phyloP scores from a whole-genome alignment of 257 asterid genomes.

The Salvia miltiorrhiza region DNA sequence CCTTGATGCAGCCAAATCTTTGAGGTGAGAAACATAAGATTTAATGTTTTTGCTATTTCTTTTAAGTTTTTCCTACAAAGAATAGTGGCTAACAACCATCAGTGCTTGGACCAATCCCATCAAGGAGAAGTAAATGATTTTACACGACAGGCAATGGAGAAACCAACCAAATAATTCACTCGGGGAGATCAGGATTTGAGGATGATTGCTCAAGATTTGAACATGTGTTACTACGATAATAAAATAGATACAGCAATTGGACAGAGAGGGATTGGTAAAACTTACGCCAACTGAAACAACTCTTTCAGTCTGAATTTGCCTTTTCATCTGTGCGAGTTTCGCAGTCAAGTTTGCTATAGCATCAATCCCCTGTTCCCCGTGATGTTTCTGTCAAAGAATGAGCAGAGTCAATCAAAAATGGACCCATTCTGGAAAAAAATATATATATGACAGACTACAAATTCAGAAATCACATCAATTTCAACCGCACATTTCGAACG shows the following conservation, averaged over 20 bases:
- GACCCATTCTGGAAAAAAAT: background rate
- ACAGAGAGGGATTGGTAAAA: slow-evolving; percentile 10
- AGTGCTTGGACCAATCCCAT: slow-evolving; percentile 15
- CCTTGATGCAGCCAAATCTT: slow-evolving; percentile 54
- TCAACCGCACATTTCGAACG: background rate
- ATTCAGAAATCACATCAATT: background rate
- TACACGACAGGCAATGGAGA: background rate
- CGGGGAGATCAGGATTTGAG: background rate
- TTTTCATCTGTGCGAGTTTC: slow-evolving; percentile 53
- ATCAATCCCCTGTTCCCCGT: slow-evolving; percentile 47
- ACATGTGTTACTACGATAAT: background rate
- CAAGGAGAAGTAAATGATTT: background rate
- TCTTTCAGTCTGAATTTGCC: slow-evolving; percentile 65
- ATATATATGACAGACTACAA: background rate
- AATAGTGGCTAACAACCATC: slow-evolving; percentile 15
- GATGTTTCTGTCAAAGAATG: slow-evolving; percentile 30
- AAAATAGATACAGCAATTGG: background rate
- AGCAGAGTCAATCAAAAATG: background rate
- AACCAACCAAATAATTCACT: background rate
- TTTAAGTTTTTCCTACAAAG: slow-evolving; percentile 55
- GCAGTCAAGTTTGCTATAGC: slow-evolving; percentile 29
- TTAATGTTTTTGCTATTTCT: slow-evolving; percentile 48
- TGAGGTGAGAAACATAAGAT: slow-evolving; percentile 41
- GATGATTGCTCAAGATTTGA: background rate
- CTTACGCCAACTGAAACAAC: slow-evolving; percentile 49